phyloP scores from a whole-genome alignment of 2,329 filamentous ascomycete species.

The Aspergillus transmontanensis region DNA sequence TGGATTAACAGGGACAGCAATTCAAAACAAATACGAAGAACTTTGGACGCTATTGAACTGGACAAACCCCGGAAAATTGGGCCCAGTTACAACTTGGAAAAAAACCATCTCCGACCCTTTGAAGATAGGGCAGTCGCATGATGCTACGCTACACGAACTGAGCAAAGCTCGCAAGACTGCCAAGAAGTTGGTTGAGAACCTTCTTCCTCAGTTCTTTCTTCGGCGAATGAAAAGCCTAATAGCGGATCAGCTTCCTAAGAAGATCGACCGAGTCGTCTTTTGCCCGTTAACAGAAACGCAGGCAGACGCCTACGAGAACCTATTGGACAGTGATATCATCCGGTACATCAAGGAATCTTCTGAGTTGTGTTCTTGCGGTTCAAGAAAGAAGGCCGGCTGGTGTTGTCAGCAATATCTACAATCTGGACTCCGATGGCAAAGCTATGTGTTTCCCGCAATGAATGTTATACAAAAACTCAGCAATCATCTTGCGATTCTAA shows the following conservation, averaged over 20 bases:
- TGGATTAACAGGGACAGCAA: constrained; percentile 90
- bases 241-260: constrained; percentile 88
- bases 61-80: constrained; percentile 80
- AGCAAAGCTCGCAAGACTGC: constrained; percentile 80
- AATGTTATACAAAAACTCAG: constrained; percentile 81
- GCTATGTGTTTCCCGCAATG: constrained; percentile 82
- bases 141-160: constrained; percentile 81
- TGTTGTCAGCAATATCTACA: constrained; percentile 70
- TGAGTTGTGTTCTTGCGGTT: constrained; percentile 70
- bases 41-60: constrained; percentile 95
- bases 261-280: constrained; percentile 92
- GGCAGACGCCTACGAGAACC: constrained; percentile 77
- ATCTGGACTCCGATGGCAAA: constrained; percentile 69
- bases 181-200: constrained; percentile 78
- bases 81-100: constrained; percentile 74
- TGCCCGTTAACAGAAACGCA: constrained; percentile 86
- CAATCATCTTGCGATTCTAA: constrained; percentile 87
- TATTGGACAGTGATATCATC: constrained; percentile 73
- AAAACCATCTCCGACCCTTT: constrained; percentile 76
- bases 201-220: constrained; percentile 87
- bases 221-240: constrained; percentile 92
- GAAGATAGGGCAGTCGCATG: constrained; percentile 86
- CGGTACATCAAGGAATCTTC: constrained; percentile 68
- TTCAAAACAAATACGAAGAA: constrained; percentile 97
- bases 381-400: constrained; percentile 73